Percentiles rank a stretch among this genome's conserved stretches.
These are phyloP conservation scores for Teunomyces cretensis DNA, from an alignment of 805 yeast genomes.

Conservation along the genomic window DNA sequence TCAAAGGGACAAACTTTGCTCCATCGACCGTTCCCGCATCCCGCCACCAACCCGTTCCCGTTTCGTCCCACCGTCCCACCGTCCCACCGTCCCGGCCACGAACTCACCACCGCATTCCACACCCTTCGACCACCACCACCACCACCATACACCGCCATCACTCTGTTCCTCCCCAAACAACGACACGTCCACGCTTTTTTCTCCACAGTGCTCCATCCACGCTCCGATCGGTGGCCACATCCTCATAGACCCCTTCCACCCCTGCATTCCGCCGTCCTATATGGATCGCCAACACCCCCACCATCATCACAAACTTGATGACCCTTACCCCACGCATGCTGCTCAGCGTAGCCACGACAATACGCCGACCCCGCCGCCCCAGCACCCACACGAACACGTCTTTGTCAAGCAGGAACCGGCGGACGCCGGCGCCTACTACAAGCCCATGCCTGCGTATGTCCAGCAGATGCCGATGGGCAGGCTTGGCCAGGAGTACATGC, in stretches of 20 bases:
- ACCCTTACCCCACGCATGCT: conserved; percentile 7
- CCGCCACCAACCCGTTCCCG: no score
- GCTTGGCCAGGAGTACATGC: no score
- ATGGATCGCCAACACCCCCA: conserved; percentile 8
- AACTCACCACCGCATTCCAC: no score
- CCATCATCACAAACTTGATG: conserved; percentile 10
- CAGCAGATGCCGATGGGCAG: background rate
- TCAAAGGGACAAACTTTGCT: no score
- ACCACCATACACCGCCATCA: no score
- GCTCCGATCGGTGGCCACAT: background rate
- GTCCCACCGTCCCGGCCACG: no score
- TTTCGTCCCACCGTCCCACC: no score
- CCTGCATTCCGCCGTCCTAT: background rate
- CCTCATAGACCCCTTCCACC: background rate
- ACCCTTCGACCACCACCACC: no score
- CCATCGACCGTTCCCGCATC: no score
- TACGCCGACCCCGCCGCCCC: conserved; percentile 2
- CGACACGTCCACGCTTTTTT: no score
- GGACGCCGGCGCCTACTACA: conserved; percentile 20
- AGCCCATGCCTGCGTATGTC: background rate
- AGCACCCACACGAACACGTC: background rate
- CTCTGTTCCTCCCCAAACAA: no score
- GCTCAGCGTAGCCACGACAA: conserved; percentile 3
- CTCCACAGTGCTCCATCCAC: background rate
- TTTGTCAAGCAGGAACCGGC: conserved; percentile 19